A percentile compares a stretch with the other conserved stretches of the same genome.
These are phyloP conservation scores for Zangia roseola DNA, from an alignment of 768 basidiomycete species.

Conservation along the genomic window DNA sequence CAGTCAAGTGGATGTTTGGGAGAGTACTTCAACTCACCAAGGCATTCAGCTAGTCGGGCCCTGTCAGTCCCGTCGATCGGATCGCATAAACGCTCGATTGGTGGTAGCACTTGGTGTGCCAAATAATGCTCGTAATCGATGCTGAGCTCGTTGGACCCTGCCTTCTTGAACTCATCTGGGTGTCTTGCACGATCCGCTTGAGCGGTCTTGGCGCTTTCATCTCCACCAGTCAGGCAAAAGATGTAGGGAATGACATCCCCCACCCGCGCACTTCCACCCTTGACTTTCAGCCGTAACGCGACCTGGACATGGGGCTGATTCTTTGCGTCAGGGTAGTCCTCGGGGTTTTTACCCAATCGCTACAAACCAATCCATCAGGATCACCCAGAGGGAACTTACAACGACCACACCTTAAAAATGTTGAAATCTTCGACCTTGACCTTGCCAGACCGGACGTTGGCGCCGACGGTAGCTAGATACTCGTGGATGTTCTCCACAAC, in stretches of 20 bases:
- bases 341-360: conserved; percentile 95
- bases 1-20: neutral
- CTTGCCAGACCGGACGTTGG: conserved; percentile 74
- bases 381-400: neutral
- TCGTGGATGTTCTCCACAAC: conserved; percentile 94
- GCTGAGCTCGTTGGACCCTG: conserved; percentile 53
- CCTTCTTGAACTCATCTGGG: conserved; percentile 85
- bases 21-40: conserved; percentile 55
- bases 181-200: conserved; percentile 92
- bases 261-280: conserved; percentile 72
- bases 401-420: conserved; percentile 73
- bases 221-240: conserved; percentile 80
- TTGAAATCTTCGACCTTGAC: conserved; percentile 92
- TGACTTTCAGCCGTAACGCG: conserved; percentile 84
- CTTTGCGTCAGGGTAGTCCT: conserved; percentile 96
- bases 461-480: conserved; percentile 74
- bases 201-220: conserved; percentile 64
- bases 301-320: conserved; percentile 97
- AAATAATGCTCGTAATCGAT: conserved; percentile 94
- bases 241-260: conserved; percentile 97
- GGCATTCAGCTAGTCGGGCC: conserved; percentile 88
- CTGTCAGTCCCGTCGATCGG: conserved; percentile 96
- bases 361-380: conserved; percentile 28
- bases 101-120: conserved; percentile 88
- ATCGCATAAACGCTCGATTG: conserved; percentile 93